Evolutionary conservation across 345 rosid genomes (phyloP), one percentile per base, ranked within the genome.

Genomic region (Excoecaria agallocha): DNA sequence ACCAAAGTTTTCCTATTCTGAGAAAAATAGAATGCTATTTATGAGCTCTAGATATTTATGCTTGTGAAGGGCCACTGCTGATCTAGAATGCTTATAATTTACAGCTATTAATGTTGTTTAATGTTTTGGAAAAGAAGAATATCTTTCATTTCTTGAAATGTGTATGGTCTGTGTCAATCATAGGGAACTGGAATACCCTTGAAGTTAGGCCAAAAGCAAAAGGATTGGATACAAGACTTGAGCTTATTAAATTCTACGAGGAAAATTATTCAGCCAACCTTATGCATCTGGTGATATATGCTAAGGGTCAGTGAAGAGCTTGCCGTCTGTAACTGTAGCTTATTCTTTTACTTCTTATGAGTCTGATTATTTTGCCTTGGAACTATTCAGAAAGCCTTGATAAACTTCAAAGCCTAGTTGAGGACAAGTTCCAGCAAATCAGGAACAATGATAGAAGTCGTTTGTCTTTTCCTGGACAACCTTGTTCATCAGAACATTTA

Each of bases 121-220:
- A 20, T 65, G 16, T 45, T 25, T 66, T 46, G 38, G 37, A 15
- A 46, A 66, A 66, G 37, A 4, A n/a, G 45, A 66, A 45, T 24
- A 9, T 46, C 52, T 66, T 11, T 22, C 19, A 46, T 66, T 66
- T 66, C 9, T 45, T 57, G 66, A 56, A 24, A 41, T 9, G 11
- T 9, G 11, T 59, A 10, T 65, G 15, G 3, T 66, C 38, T 46
- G 71, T 79, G 38, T 81, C 67, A 39, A 45, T 62, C 66, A 60
- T 58, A 94, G 98, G 98, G 66, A 94, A 90, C 72, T 87, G 89
- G 96, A 89, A 94, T 46, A 94, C 97, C 41, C 81, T 92, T 84
- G 91, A 87, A 73, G 94, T 92, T 75, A 80, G 78, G 64, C 98
- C 98, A 46, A 87, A 86, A 82, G 94, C 85, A 61, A 89, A 74